phyloP scores from a whole-genome alignment of 192 early-diverging fungal genomes.

The Polychytrium aggregatum region DNA sequence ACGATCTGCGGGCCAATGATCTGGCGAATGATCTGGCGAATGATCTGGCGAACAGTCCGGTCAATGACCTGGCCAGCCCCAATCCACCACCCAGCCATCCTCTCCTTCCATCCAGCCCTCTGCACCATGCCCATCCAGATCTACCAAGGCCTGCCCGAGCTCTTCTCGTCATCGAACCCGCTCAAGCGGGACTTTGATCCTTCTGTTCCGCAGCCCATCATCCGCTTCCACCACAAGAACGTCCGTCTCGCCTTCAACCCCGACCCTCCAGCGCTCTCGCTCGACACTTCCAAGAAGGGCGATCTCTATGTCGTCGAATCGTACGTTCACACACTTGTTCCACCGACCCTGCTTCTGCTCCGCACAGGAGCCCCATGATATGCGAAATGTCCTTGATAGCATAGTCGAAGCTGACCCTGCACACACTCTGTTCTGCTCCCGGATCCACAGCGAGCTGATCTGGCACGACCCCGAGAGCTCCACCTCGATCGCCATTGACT shows the following conservation, averaged over 20 bases:
- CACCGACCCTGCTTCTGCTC: no score
- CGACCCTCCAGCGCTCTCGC: constrained; percentile 17
- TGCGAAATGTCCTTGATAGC: constrained; percentile 8
- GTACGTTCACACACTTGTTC: no score
- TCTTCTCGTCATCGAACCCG: neutral
- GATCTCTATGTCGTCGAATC: constrained; percentile 32
- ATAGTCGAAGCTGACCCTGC: neutral
- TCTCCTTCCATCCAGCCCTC: no score
- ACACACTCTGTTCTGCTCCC: neutral
- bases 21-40: no score
- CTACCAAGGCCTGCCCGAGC: constrained; percentile 1
- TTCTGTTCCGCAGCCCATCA: neutral
- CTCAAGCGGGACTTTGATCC: neutral
- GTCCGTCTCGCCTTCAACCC: constrained; percentile 10
- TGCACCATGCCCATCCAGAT: constrained; percentile 18
- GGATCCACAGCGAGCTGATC: constrained; percentile 31
- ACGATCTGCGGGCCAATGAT: no score
- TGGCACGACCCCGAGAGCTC: constrained; percentile 32
- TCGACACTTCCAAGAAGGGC: constrained; percentile 18
- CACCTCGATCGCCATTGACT: constrained; percentile 45
- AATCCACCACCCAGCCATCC: no score
- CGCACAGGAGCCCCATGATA: no score
- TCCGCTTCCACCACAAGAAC: constrained; percentile 10
- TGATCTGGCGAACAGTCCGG: no score
- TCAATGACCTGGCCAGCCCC: no score